Evolutionary conservation across 2,329 filamentous ascomycete species (phyloP).

Genomic region (Cadophora gregata): DNA sequence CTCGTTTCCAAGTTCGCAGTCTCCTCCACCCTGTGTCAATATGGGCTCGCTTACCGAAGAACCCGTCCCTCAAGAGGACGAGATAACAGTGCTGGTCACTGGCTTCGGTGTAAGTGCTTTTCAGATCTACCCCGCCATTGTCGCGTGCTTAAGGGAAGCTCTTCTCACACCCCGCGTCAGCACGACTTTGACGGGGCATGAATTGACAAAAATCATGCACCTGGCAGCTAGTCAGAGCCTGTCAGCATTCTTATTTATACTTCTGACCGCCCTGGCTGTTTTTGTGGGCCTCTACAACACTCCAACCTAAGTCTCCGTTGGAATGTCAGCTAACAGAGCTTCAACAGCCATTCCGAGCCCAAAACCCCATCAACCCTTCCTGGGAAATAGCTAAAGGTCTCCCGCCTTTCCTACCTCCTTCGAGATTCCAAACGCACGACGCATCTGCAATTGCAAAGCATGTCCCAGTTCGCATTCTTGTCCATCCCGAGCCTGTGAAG

Average conservation of each 20-base stretch:
- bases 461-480: constrained; percentile 63
- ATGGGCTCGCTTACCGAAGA: constrained; percentile 26
- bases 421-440: constrained; percentile 31
- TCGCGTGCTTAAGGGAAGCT: constrained; percentile 7
- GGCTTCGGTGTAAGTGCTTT: constrained; percentile 61
- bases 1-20: neutral
- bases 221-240: neutral
- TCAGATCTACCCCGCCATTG: neutral
- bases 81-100: constrained; percentile 64
- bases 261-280: neutral
- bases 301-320: neutral
- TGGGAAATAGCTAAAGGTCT: constrained; percentile 77
- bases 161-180: neutral
- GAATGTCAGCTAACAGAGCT: constrained; percentile 12
- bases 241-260: neutral
- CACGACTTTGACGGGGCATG: neutral
- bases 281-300: neutral
- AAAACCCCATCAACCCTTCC: constrained; percentile 77
- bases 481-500: constrained; percentile 70
- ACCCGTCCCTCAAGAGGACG: constrained; percentile 46
- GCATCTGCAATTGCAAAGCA: constrained; percentile 41
- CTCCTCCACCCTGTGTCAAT: neutral
- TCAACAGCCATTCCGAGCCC: constrained; percentile 73
- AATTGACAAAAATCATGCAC: neutral
- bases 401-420: constrained; percentile 64